phyloP scores from a whole-genome alignment of 805 yeast species.

The Kazachstania kunashirensis region DNA sequence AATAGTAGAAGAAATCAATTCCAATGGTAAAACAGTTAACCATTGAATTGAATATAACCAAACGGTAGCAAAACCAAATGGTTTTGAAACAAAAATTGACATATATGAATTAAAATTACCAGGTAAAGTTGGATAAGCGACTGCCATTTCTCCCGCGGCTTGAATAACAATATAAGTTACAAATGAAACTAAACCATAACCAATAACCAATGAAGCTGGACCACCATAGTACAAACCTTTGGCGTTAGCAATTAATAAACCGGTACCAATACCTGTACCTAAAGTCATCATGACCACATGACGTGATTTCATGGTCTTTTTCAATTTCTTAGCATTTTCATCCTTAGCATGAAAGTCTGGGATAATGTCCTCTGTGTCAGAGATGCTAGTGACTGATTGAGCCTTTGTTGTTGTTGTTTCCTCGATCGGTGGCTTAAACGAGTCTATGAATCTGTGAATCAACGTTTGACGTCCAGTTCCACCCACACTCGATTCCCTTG shows the following conservation, averaged over 20 bases:
- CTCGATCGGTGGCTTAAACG: conserved; percentile 17
- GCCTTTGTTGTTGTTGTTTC: not conserved
- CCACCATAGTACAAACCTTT: conserved; percentile 36
- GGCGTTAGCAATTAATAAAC: conserved; percentile 49
- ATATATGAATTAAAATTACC: conserved; percentile 35
- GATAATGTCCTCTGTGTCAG: not conserved
- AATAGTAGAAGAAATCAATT: conserved; percentile 50
- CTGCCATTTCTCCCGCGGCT: conserved; percentile 39
- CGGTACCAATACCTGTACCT: conserved; percentile 79
- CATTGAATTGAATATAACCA: conserved; percentile 60
- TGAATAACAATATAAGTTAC: conserved; percentile 49
- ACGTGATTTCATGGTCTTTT: conserved; percentile 23
- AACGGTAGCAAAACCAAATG: conserved; percentile 64
- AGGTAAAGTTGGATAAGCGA: conserved; percentile 31
- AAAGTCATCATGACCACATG: conserved; percentile 69
- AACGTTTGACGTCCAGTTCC: not conserved
- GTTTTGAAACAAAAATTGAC: conserved; percentile 45
- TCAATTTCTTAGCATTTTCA: conserved; percentile 8
- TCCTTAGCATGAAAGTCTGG: conserved; percentile 6
- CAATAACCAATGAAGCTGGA: conserved; percentile 41
- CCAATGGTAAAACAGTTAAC: conserved; percentile 56
- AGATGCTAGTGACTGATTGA: not conserved
- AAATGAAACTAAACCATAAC: conserved; percentile 46
- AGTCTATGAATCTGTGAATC: conserved; percentile 13
- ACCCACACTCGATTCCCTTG: not conserved